Conservation (phyloP, 2,329 filamentous ascomycete genomes). For the Stachybotrys chlorohalonatus region DNA sequence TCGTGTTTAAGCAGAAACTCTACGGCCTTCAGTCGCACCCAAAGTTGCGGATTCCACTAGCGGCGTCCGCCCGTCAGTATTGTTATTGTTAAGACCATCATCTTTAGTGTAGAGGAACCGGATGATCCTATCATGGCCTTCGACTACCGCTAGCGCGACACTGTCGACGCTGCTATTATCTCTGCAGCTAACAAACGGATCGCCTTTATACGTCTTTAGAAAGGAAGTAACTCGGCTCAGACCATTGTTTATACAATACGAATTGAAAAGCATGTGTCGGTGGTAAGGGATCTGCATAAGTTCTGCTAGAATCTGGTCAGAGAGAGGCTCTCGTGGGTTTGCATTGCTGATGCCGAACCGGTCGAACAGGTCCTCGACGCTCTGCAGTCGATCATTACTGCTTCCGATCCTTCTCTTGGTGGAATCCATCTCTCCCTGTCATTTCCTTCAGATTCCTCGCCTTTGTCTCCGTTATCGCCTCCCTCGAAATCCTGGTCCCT, state of each 20-base stretch:
- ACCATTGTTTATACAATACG: neutral
- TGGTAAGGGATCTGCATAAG: neutral
- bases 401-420: neutral
- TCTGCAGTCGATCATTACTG: neutral
- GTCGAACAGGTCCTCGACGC: neutral
- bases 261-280: neutral
- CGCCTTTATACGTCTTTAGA: neutral
- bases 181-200: neutral
- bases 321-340: neutral
- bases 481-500: neutral
- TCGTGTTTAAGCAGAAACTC: neutral
- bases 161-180: neutral
- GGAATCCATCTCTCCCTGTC: neutral
- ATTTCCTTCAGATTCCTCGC: neutral
- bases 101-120: neutral
- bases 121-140: neutral
- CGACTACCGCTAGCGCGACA: neutral
- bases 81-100: neutral
- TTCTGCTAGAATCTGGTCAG: neutral
- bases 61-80: neutral
- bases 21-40: neutral
- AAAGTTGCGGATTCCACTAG: neutral
- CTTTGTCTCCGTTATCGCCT: neutral
- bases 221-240: neutral
- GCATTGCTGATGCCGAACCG: neutral